Percentiles rank a stretch among this genome's conserved stretches.
Conservation (phyloP, 345 rosid genomes). For the Eucalyptus sp. region DNA sequence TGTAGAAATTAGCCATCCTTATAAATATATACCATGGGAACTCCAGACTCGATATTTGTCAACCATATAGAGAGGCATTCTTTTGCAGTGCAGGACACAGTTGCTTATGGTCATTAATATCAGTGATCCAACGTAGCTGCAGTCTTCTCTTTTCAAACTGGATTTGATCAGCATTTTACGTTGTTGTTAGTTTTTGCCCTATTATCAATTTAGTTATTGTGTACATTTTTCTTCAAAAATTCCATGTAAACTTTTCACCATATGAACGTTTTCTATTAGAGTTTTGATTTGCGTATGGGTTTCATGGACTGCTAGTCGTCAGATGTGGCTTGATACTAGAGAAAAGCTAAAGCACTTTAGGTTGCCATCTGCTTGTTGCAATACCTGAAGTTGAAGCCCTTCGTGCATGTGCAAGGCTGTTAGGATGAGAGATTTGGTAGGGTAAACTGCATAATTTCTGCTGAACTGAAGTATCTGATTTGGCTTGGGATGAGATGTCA, state of each 20-base stretch:
- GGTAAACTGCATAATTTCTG: background rate
- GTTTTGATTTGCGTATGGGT: background rate
- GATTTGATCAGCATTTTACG: background rate
- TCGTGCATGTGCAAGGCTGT: background rate
- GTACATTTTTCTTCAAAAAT: background rate
- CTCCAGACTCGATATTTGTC: background rate
- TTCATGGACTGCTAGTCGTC: background rate
- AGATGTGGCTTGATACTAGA: background rate
- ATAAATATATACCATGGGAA: background rate
- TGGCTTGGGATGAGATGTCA: background rate
- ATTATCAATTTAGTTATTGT: background rate
- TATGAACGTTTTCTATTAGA: background rate
- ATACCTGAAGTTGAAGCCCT: background rate
- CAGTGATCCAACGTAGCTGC: background rate
- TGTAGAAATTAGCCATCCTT: background rate
- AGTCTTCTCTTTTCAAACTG: background rate
- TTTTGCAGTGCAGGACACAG: background rate
- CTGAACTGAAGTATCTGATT: background rate
- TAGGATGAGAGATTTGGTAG: background rate
- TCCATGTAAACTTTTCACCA: background rate
- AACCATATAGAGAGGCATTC: background rate
- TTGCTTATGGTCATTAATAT: background rate
- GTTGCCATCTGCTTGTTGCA: background rate
- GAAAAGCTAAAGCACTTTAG: background rate
- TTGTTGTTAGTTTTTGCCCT: background rate